A percentile compares a stretch with the other conserved stretches of the same genome.
These are phyloP conservation scores for Coemansia umbellata DNA, from an alignment of 192 early-diverging fungal species.

Conservation along the genomic window DNA sequence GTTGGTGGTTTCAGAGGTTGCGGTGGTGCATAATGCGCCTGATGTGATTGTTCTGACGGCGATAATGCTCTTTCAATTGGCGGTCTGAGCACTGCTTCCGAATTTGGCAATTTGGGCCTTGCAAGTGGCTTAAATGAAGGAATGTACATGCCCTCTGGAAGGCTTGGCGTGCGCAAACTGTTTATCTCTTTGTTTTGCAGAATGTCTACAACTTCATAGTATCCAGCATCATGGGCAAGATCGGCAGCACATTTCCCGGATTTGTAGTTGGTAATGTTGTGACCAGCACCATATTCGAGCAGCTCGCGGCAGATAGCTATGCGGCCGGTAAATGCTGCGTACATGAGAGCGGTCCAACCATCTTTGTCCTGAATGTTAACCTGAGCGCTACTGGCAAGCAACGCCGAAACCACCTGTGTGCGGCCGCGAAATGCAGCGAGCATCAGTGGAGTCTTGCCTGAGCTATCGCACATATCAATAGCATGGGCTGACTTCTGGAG, in stretches of 20 bases:
- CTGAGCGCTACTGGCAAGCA: constrained; percentile 9
- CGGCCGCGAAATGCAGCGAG: constrained; percentile 43
- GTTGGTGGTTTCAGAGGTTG: constrained; percentile 8
- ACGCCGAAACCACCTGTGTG: constrained; percentile 15
- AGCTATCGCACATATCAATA: constrained; percentile 11
- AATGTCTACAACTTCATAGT: constrained; percentile 48
- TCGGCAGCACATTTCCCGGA: constrained; percentile 17
- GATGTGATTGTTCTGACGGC: constrained; percentile 12
- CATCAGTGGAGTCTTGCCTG: constrained; percentile 43
- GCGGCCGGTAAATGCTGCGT: constrained; percentile 42
- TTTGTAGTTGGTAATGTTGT: not conserved
- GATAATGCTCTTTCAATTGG: constrained; percentile 13
- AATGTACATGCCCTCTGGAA: constrained; percentile 26
- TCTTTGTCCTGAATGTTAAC: constrained; percentile 26
- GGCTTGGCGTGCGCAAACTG: constrained; percentile 22
- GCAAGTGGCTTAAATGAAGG: no score
- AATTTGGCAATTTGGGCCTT: no score
- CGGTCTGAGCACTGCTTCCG: constrained; percentile 2
- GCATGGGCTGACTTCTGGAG: not conserved
- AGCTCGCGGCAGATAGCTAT: constrained; percentile 45
- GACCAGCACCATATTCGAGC: constrained; percentile 20
- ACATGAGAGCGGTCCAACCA: constrained; percentile 48
- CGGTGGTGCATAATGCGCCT: not conserved
- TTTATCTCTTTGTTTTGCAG: constrained; percentile 13
- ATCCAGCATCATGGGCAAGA: constrained; percentile 27